A percentile compares a stretch with the other conserved stretches of the same genome.
Evolutionary conservation across 2,329 filamentous ascomycete genomes (phyloP).

Genomic region (Verticillium albo-atrum): DNA sequence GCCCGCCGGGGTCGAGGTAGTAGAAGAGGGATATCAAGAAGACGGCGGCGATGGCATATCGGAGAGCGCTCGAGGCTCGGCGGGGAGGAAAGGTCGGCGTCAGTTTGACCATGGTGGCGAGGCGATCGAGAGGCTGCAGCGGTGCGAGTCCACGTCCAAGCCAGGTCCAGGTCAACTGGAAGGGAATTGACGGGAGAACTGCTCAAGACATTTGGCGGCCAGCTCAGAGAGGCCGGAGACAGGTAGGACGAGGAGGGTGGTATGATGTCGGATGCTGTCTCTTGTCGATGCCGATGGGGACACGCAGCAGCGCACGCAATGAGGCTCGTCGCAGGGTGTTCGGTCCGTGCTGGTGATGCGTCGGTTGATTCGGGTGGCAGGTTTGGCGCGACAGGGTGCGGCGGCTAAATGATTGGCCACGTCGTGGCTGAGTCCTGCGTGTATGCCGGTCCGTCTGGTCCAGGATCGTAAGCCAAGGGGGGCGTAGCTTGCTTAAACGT

Average conservation of each 20-base stretch:
- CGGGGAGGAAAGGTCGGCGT: constrained; percentile 36
- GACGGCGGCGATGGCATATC: constrained; percentile 59
- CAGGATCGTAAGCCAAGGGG: neutral
- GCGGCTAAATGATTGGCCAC: neutral
- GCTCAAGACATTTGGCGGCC: neutral
- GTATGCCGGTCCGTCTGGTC: neutral
- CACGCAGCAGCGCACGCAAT: neutral
- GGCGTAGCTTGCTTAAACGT: too few species aligned
- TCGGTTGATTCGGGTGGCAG: neutral
- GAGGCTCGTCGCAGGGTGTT: neutral
- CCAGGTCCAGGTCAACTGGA: neutral
- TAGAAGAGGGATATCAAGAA: constrained; percentile 40
- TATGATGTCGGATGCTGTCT: neutral
- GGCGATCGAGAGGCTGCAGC: neutral
- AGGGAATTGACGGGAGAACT: neutral
- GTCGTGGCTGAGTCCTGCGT: neutral
- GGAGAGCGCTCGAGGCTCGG: constrained; percentile 46
- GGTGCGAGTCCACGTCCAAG: neutral
- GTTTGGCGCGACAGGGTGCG: neutral
- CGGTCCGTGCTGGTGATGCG: neutral
- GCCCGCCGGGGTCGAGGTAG: constrained; percentile 18
- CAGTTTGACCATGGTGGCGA: constrained; percentile 17
- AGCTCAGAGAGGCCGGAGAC: neutral
- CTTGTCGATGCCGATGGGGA: neutral
- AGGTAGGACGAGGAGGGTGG: neutral